These are phyloP conservation scores for Suhomyces faveliae DNA, from an alignment of 805 yeast species.

Conservation along the genomic window DNA sequence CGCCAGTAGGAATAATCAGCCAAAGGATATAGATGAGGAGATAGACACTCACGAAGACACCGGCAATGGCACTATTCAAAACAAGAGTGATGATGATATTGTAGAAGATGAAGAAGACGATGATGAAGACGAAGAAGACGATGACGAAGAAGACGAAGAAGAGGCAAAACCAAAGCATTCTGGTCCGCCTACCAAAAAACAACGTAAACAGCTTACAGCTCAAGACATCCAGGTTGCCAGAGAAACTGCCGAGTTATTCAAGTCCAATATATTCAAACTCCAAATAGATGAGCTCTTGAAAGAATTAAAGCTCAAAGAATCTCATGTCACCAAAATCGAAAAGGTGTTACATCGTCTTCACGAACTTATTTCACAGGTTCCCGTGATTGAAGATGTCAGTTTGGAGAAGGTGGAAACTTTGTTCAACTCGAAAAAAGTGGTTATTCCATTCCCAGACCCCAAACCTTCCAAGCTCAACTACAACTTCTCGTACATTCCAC, in stretches of 20 bases:
- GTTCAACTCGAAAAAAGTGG: constrained; percentile 51
- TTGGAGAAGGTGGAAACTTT: constrained; percentile 59
- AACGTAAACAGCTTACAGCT: constrained; percentile 49
- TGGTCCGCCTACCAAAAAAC: constrained; percentile 33
- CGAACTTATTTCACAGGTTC: constrained; percentile 63
- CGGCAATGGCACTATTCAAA: constrained; percentile 3
- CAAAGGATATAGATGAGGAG: background rate
- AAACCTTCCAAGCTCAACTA: constrained; percentile 74
- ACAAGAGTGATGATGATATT: constrained; percentile 11
- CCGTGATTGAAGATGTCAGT: constrained; percentile 50
- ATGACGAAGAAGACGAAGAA: constrained; percentile 13
- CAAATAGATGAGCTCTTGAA: constrained; percentile 89
- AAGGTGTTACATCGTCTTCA: constrained; percentile 73
- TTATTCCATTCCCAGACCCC: constrained; percentile 88
- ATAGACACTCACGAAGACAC: background rate
- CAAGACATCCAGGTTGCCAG: constrained; percentile 89
- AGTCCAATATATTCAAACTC: constrained; percentile 90
- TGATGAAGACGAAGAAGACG: constrained; percentile 23
- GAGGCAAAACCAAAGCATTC: constrained; percentile 8
- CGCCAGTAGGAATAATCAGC: background rate
- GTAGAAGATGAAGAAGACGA: constrained; percentile 24
- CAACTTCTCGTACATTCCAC: constrained; percentile 65
- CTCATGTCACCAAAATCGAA: constrained; percentile 64
- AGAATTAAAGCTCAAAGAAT: constrained; percentile 74
- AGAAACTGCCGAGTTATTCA: constrained; percentile 91